These are phyloP conservation scores for Corylus americana DNA, from an alignment of 306 rosid species.

Conservation along the genomic window DNA sequence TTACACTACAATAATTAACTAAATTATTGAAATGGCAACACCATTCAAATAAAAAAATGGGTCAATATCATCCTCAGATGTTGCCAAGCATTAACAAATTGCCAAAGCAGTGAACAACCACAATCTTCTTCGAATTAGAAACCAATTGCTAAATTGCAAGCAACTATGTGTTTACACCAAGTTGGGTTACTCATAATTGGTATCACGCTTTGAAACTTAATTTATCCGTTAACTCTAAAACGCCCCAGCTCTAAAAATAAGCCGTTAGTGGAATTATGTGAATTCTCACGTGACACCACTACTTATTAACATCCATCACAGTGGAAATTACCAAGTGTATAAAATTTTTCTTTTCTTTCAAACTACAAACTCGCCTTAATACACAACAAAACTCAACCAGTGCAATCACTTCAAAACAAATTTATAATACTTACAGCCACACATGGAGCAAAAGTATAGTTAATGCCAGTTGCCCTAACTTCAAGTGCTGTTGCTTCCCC, in stretches of 20 bases:
- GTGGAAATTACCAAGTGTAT: no score
- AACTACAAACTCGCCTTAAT: no score
- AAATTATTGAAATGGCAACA: background rate
- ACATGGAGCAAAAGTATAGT: conserved; percentile 77
- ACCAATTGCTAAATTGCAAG: background rate
- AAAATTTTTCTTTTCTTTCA: no score
- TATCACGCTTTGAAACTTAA: background rate
- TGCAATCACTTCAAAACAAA: background rate
- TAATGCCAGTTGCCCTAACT: conserved; percentile 79
- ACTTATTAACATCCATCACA: no score
- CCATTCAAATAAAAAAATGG: background rate
- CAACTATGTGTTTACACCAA: background rate
- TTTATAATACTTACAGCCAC: conserved; percentile 63
- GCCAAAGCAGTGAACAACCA: background rate
- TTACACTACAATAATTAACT: background rate
- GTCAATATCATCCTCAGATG: background rate
- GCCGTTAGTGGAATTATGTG: no score
- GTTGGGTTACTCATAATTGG: no score
- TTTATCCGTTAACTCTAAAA: background rate
- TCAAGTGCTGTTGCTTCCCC: conserved; percentile 85
- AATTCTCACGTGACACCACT: no score
- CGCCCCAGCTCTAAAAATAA: no score
- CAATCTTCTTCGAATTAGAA: conserved; percentile 2
- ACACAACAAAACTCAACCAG: background rate
- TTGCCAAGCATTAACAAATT: conserved; percentile 1